Evolutionary conservation across 306 rosid species (phyloP), one percentile per base, ranked within the genome.

Genomic region (Cicer judaicum): DNA sequence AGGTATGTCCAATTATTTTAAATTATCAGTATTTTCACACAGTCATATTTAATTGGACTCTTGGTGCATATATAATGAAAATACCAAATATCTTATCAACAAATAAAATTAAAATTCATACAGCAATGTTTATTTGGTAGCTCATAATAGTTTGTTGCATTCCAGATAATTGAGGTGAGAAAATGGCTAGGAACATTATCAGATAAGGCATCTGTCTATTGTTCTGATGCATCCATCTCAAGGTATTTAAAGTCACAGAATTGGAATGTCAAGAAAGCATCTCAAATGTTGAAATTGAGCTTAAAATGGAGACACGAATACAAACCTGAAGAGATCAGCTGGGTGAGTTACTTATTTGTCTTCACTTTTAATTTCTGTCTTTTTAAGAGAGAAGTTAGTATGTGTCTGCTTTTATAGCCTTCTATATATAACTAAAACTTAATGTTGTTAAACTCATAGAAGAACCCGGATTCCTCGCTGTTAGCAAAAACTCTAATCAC

Each of bases 211-310:
- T 82, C 89, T 21, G 24, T 87, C 63, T 94, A 92, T 73, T 94
- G 97, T 80, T 79, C 92, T 68, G 95, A 89, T 85, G 87, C 87
- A 69, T 82, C 91, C 68, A 85, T 94, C 72, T 63, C 88, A 34
- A 88, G 97, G 78, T 79, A 92, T 78, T 76, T 94, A 36, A 80
- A 76, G 14, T 90, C 99, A 61, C 80, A 89, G 65, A 88, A 85
- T 83, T 92, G 99, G 97, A 87, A 90, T 84, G 96, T 94, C 68
- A 90, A 90, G 88, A 92, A 90, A 73, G 91, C 97, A 14, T 67
- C 87, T n/a, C 90, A 88, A 68, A 94, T 92, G 99, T 83, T 92
- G 82, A 86, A 85, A 47, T 88, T 80, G 19, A 83, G 92, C 80
- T 85, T 94, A 19, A 88, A 92, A 76, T 92, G 99, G 97, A 90